Evolutionary conservation across 495 filamentous ascomycete genomes (phyloP).

Genomic region (Aspergillus egyptiacus): DNA sequence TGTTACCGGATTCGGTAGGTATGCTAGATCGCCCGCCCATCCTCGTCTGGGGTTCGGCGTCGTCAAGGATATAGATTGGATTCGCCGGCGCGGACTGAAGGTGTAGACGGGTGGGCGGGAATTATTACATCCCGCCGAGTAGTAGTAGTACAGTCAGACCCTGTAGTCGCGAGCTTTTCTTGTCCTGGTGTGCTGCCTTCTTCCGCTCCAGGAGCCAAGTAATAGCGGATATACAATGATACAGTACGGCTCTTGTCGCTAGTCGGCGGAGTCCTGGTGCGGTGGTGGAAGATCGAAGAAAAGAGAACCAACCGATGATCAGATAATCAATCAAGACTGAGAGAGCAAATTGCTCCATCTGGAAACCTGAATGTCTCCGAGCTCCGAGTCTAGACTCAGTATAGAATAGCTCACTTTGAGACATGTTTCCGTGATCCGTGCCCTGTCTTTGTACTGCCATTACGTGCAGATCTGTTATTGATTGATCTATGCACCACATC

Average conservation of each 20-base stretch:
- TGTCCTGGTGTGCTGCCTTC: too few relatives aligned
- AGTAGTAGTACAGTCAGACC: too few relatives aligned
- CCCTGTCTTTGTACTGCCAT: neutral
- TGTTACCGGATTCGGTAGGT: constrained; percentile 8
- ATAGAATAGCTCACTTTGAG: neutral
- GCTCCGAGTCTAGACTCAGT: constrained; percentile 18
- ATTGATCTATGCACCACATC: neutral
- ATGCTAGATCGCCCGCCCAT: neutral
- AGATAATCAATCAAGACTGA: constrained; percentile 8
- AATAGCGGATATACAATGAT: constrained; percentile 19
- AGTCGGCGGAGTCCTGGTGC: neutral
- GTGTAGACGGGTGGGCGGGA: too few relatives aligned
- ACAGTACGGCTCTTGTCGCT: neutral
- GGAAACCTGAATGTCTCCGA: constrained; percentile 19
- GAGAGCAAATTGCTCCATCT: constrained; percentile 11
- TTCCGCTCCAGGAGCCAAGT: too few relatives aligned
- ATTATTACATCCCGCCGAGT: too few relatives aligned
- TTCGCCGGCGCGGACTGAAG: too few relatives aligned
- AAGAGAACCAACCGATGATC: constrained; percentile 6
- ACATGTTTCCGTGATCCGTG: constrained; percentile 16
- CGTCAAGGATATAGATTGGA: too few relatives aligned
- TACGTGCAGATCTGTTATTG: neutral
- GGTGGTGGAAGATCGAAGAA: neutral
- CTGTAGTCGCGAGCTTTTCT: too few relatives aligned
- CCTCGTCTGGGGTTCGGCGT: neutral